Conservation (phyloP, 768 basidiomycete species). For the Hirschioporus abietinus region DNA sequence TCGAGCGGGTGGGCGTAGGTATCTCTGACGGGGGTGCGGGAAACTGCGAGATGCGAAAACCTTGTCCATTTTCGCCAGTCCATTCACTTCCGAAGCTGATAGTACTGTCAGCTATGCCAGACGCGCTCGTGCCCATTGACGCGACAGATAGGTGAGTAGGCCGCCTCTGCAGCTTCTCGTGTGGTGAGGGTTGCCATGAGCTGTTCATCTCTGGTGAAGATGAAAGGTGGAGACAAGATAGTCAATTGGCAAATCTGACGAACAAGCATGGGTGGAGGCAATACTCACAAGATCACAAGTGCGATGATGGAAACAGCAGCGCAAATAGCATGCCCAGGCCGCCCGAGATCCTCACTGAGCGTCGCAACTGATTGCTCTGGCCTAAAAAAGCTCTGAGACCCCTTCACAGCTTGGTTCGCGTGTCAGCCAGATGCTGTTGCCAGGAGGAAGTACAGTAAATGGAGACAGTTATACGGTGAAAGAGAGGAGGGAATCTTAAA, state of each 20-base stretch:
- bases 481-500: neutral
- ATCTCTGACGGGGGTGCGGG: constrained; percentile 43
- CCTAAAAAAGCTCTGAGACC: neutral
- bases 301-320: constrained; percentile 1
- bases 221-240: neutral
- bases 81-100: constrained; percentile 35
- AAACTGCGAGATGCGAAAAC: constrained; percentile 42
- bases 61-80: constrained; percentile 26
- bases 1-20: constrained; percentile 26
- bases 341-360: neutral
- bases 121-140: constrained; percentile 49
- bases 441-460: neutral
- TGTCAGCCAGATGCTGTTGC: neutral
- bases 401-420: neutral
- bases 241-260: neutral
- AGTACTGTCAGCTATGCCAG: constrained; percentile 52
- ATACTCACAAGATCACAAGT: neutral
- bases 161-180: neutral
- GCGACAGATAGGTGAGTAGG: constrained; percentile 6
- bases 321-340: neutral
- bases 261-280: neutral
- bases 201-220: neutral
- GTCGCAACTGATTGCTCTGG: neutral
- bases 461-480: neutral
- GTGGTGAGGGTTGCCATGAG: neutral